A percentile compares a stretch with the other conserved stretches of the same genome.
These are phyloP conservation scores for Epichloe sp. DNA, from an alignment of 2,329 filamentous ascomycete genomes.

Conservation along the genomic window DNA sequence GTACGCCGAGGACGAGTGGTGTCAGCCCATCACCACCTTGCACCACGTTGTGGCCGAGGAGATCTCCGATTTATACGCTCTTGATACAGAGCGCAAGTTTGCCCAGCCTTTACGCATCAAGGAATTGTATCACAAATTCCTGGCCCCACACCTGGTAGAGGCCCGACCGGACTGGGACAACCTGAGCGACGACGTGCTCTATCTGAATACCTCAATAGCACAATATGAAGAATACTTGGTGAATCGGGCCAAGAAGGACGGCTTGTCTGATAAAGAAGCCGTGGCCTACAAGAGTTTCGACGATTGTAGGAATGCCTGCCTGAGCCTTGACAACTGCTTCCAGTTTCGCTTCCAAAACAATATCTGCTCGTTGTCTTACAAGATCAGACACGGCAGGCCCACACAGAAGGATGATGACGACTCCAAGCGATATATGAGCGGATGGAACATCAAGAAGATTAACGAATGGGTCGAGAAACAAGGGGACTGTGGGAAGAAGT, in stretches of 20 bases:
- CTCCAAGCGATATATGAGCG: constrained; percentile 22
- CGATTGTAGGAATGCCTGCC: constrained; percentile 32
- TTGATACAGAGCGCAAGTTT: constrained; percentile 29
- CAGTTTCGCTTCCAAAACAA: constrained; percentile 28
- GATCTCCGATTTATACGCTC: constrained; percentile 36
- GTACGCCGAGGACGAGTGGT: constrained; percentile 36
- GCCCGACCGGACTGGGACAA: constrained; percentile 40
- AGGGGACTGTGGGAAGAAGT: constrained; percentile 18
- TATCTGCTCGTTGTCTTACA: constrained; percentile 22
- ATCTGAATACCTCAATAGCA: constrained; percentile 21
- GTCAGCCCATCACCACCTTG: constrained; percentile 42
- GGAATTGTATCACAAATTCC: constrained; percentile 34
- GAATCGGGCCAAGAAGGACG: constrained; percentile 18
- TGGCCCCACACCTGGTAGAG: constrained; percentile 25
- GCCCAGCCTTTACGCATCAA: constrained; percentile 25
- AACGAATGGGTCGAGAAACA: constrained; percentile 25
- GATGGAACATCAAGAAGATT: constrained; percentile 30
- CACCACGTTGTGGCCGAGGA: constrained; percentile 40
- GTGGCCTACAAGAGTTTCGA: constrained; percentile 28
- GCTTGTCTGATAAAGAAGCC: constrained; percentile 24
- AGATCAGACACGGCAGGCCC: constrained; percentile 27
- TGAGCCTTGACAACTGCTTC: constrained; percentile 23
- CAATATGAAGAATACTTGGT: constrained; percentile 20
- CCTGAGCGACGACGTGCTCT: constrained; percentile 29
- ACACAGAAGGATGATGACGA: constrained; percentile 15